Conservation (phyloP, 352 stramenopile species). For the Phytophthora pinifolia region DNA sequence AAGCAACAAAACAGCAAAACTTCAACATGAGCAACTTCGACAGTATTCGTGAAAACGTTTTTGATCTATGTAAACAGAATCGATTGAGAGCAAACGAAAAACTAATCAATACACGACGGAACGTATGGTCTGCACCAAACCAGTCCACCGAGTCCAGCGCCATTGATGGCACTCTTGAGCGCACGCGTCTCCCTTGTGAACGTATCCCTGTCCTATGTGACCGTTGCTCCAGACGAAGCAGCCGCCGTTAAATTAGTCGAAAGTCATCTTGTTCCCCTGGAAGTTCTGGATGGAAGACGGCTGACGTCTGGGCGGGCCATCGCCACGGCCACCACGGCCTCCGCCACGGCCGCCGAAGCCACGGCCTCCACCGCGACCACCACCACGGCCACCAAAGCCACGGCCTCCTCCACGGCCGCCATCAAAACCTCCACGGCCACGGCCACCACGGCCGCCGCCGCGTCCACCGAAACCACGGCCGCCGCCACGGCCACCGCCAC, state of each 20-base stretch:
- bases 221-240: slow-evolving; percentile 11
- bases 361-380: slow-evolving; percentile 30
- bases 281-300: slow-evolving; percentile 93
- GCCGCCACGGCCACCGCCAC: slow-evolving; percentile 36
- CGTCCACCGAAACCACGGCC: slow-evolving; percentile 57
- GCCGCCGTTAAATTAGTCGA: slow-evolving; percentile 88
- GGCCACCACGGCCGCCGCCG: slow-evolving; percentile 60
- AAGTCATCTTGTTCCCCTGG: slow-evolving; percentile 96
- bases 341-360: slow-evolving; percentile 37
- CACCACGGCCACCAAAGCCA: slow-evolving; percentile 41
- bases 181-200: slow-evolving; percentile 20
- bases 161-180: slow-evolving; percentile 18
- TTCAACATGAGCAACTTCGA: background rate
- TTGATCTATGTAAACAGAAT: slow-evolving; percentile 43
- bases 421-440: slow-evolving; percentile 41
- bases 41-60: background rate
- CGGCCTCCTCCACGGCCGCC: slow-evolving; percentile 63
- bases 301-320: slow-evolving; percentile 84
- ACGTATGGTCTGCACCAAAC: slow-evolving; percentile 6
- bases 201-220: slow-evolving; percentile 25
- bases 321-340: slow-evolving; percentile 55
- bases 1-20: no score
- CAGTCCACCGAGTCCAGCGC: slow-evolving; percentile 30
- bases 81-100: slow-evolving; percentile 38
- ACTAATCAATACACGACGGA: slow-evolving; percentile 35